Evolutionary conservation across 345 rosid species (phyloP).

Genomic region (Clarkia xantiana): DNA sequence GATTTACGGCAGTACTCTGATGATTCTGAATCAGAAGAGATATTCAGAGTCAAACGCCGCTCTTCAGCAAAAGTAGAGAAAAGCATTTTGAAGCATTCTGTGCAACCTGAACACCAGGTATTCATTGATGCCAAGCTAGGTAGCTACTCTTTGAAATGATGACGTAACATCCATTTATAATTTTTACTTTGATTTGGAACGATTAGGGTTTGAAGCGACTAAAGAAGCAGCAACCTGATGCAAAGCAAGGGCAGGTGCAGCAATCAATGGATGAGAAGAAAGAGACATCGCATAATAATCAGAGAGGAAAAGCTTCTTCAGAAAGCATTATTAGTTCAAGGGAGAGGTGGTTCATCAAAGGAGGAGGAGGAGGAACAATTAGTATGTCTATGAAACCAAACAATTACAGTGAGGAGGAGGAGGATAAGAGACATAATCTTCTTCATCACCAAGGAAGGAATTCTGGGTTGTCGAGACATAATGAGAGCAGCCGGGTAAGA

Average conservation of each 20-base stretch:
- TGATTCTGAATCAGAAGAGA: constrained; percentile 71
- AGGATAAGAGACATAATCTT: constrained; percentile 19
- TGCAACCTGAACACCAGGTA: constrained; percentile 55
- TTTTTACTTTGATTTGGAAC: background rate
- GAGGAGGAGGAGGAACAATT: no score
- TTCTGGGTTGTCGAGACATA: constrained; percentile 12
- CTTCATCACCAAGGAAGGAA: constrained; percentile 15
- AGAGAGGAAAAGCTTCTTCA: constrained; percentile 19
- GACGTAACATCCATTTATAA: background rate
- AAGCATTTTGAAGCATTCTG: constrained; percentile 28
- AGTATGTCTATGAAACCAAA: no score
- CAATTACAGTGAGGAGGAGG: constrained; percentile 23
- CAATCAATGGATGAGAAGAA: constrained; percentile 16
- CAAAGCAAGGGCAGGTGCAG: constrained; percentile 23
- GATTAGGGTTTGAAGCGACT: constrained; percentile 45
- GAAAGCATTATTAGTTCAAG: constrained; percentile 11
- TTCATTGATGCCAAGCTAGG: background rate
- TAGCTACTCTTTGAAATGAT: no score
- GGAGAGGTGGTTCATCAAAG: no score
- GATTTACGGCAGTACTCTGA: constrained; percentile 41
- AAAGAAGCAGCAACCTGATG: constrained; percentile 36
- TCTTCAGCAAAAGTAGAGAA: constrained; percentile 48
- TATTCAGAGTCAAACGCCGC: constrained; percentile 91
- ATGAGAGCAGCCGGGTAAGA: no score
- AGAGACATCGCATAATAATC: background rate